These are phyloP conservation scores for Parathielavia hyrcaniae DNA, from an alignment of 495 filamentous ascomycete species.

Conservation along the genomic window DNA sequence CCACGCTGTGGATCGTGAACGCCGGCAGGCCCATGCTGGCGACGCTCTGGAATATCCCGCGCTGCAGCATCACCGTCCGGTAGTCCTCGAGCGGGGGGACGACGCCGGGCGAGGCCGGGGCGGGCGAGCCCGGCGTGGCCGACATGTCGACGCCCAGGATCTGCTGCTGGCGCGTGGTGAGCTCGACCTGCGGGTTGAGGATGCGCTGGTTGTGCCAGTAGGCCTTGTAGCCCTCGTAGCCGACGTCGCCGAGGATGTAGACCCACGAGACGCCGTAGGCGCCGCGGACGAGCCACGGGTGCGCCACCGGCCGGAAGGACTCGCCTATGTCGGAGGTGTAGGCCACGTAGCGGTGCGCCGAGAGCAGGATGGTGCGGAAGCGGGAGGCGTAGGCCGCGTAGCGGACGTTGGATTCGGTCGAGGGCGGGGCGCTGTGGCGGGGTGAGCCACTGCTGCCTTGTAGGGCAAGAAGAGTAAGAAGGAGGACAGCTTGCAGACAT, in stretches of 20 bases:
- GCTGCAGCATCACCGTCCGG: conserved; percentile 81
- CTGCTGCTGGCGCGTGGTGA: conserved; percentile 38
- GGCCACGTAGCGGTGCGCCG: conserved; percentile 91
- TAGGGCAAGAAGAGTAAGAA: background rate
- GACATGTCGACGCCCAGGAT: conserved; percentile 29
- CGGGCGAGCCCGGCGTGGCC: background rate
- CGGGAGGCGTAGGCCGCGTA: conserved; percentile 90
- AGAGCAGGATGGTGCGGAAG: conserved; percentile 79
- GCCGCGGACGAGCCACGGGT: conserved; percentile 68
- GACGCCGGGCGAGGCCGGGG: conserved; percentile 30
- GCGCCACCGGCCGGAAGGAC: conserved; percentile 88
- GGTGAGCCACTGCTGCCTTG: conserved; percentile 9
- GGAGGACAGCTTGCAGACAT: conserved; percentile 36
- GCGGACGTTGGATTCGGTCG: conserved; percentile 76
- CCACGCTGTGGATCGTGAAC: conserved; percentile 89
- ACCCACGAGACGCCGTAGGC: conserved; percentile 92
- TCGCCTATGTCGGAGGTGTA: conserved; percentile 98
- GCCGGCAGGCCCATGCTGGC: conserved; percentile 93
- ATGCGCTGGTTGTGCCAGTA: conserved; percentile 71
- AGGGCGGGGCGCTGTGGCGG: conserved; percentile 59
- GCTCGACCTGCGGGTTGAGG: conserved; percentile 45
- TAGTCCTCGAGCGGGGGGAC: conserved; percentile 88
- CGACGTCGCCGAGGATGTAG: conserved; percentile 85
- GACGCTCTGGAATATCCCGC: conserved; percentile 81
- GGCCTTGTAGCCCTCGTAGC: conserved; percentile 91